Evolutionary conservation across 2,329 filamentous ascomycete species (phyloP), one percentile per base, ranked within the genome.

Genomic region (Botrytis porri): DNA sequence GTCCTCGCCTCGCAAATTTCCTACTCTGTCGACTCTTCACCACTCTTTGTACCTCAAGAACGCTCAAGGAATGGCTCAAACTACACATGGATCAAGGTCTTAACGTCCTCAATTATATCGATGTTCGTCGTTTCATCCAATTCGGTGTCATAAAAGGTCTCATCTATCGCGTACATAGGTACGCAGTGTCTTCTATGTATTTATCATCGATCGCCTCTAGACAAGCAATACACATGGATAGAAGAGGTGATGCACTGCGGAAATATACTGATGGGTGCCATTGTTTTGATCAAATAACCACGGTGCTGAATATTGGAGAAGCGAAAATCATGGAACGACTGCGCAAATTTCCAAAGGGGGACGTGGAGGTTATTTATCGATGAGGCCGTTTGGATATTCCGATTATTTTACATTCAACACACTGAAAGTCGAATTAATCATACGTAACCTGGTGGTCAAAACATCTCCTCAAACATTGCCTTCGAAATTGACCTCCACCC

Each of bases 131-230:
- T 41, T 91, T 99, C 75, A 93, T 98, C 75, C 97, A 97, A 74
- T 99, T 98, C 79, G 96, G 95, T 73, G 88, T 98, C 74, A 97
- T 98, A 81, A 98, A 98, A 83, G 95, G 95, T 25, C 93, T 97
- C 77, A 84, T 99, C 37, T 98, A 98, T 82, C 89, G 96, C 48
- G 91, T 98, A 59, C 94, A 98, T 83, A 97, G 96, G 81, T 97
- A 97, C 80, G 92, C 94, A 41, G 88, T 97, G 1, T 90, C 87
- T 6, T 89, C 89, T 79, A 87, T 89, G 80, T 88, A 89, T 77
- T 82, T 91, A 35, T 84, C 86, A 12, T 83, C 84, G 3, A 57
- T 77, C 25, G 67, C 70, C 16, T 76, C 51, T 39, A 75, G 76
- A 39, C 70, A 77, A 37, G 79, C 73, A 69, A 73, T 71, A 35